Percentiles rank a stretch among this genome's conserved stretches.
These are phyloP conservation scores for Fusarium sambucinum DNA, from an alignment of 2,329 filamentous ascomycete genomes.

Conservation along the genomic window DNA sequence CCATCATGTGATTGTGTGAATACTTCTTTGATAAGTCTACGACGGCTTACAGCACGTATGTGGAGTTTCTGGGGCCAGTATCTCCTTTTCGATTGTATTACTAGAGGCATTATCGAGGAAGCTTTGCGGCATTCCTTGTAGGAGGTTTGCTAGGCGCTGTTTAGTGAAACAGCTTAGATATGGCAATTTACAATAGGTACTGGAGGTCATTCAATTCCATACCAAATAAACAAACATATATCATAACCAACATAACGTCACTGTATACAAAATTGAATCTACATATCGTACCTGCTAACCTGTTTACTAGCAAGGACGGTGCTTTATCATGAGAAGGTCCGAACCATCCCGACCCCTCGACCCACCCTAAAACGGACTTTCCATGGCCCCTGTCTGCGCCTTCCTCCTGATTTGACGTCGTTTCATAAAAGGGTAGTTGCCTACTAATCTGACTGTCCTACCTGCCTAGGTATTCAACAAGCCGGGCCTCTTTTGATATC, in stretches of 20 bases:
- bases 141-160: background rate
- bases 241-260: background rate
- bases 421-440: conserved; percentile 13
- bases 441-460: background rate
- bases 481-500: conserved; percentile 4
- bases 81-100: background rate
- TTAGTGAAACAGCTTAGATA: background rate
- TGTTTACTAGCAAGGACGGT: background rate
- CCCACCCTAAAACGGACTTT: conserved; percentile 34
- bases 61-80: no score
- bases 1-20: background rate
- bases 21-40: background rate
- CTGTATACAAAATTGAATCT: background rate
- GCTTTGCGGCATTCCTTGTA: background rate
- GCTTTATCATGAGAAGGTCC: background rate
- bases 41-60: no score
- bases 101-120: background rate
- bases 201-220: background rate
- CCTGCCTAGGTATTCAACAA: conserved; percentile 3
- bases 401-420: conserved; percentile 27
- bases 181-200: background rate
- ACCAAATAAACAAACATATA: background rate
- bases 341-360: conserved; percentile 14
- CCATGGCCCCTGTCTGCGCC: background rate
- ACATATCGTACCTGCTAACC: background rate